Percentiles rank a stretch among this genome's conserved stretches.
Evolutionary conservation across 768 basidiomycete species (phyloP).

Genomic region (Xerocomellus dryophilus): DNA sequence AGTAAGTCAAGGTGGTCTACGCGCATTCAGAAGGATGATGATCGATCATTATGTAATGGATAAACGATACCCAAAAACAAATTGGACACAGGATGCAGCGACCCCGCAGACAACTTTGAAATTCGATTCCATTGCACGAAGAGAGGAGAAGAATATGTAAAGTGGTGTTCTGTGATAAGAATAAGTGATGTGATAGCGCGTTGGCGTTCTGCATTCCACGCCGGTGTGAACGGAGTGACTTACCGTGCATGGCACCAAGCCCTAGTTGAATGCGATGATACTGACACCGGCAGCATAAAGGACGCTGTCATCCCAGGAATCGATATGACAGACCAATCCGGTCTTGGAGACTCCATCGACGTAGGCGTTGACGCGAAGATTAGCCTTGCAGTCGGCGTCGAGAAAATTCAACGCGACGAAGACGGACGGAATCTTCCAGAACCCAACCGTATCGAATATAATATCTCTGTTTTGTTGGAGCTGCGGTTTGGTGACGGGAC

Average conservation of each 20-base stretch:
- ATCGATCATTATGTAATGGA: too few relatives aligned
- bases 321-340: conserved; percentile 3
- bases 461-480: background rate
- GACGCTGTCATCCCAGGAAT: conserved; percentile 10
- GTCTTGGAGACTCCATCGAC: conserved; percentile 7
- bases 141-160: background rate
- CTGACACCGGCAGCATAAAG: conserved; percentile 1
- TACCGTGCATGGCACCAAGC: background rate
- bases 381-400: background rate
- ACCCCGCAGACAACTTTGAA: background rate
- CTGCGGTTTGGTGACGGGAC: background rate
- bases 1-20: too few relatives aligned
- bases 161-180: too few relatives aligned
- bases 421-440: conserved; percentile 15
- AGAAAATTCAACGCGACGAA: conserved; percentile 12
- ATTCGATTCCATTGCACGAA: background rate
- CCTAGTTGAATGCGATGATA: conserved; percentile 4
- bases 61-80: too few relatives aligned
- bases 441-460: background rate
- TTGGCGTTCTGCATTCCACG: background rate
- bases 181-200: background rate
- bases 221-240: background rate
- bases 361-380: conserved; percentile 11
- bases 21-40: too few relatives aligned
- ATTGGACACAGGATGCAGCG: background rate